These are phyloP conservation scores for Thermoascus crustaceus DNA, from an alignment of 2,329 filamentous ascomycete genomes.

Conservation along the genomic window DNA sequence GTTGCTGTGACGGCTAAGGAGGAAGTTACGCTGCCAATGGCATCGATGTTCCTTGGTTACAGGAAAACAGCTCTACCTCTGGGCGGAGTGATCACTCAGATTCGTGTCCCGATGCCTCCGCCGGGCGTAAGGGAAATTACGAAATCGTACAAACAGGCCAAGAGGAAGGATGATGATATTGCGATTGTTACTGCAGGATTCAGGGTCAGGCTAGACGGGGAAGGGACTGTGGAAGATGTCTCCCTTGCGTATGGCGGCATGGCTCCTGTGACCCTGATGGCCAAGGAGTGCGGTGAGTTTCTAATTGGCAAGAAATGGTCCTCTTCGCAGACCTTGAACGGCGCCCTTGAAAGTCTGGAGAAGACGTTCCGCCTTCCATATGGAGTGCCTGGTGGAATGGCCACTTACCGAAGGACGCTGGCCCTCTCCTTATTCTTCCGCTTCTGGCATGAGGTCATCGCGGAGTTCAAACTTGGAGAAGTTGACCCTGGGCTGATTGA, in stretches of 20 bases:
- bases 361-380: constrained; percentile 75
- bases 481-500: constrained; percentile 61
- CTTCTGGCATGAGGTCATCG: constrained; percentile 77
- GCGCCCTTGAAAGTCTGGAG: constrained; percentile 67
- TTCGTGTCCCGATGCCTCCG: constrained; percentile 64
- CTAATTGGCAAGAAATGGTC: constrained; percentile 64
- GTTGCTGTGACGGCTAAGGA: constrained; percentile 60
- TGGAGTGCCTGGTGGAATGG: constrained; percentile 82
- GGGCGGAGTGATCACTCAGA: constrained; percentile 68
- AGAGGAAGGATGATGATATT: constrained; percentile 86
- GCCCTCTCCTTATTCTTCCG: constrained; percentile 83
- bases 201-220: constrained; percentile 56
- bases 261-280: constrained; percentile 72
- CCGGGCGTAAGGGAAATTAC: constrained; percentile 63
- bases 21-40: constrained; percentile 69
- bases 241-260: constrained; percentile 80
- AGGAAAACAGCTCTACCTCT: constrained; percentile 64
- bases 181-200: constrained; percentile 80
- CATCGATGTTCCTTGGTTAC: constrained; percentile 76
- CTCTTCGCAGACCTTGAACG: constrained; percentile 67
- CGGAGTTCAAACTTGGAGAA: constrained; percentile 47
- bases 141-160: constrained; percentile 80
- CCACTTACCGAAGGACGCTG: constrained; percentile 73
- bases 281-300: constrained; percentile 60
- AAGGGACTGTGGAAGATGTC: constrained; percentile 57